Conservation (phyloP, 1,284 basidiomycete genomes). For the Papiliotrema nemorosa region DNA sequence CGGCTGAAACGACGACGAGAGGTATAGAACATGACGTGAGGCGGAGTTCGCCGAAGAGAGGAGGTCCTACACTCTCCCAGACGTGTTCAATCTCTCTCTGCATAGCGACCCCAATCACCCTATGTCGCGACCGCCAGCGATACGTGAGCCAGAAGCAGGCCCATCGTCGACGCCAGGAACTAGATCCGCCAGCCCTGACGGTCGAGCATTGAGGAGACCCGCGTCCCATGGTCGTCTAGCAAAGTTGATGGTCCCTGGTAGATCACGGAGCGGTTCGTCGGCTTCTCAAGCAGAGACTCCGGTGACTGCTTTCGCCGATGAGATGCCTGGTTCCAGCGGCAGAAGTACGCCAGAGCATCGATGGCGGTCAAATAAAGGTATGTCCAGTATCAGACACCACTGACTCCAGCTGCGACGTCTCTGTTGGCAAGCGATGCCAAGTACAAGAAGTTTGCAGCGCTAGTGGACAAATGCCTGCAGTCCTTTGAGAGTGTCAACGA, state of each 20-base stretch:
- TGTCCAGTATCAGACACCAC: constrained; percentile 1
- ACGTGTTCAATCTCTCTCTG: too few relatives aligned
- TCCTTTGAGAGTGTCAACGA: constrained; percentile 96
- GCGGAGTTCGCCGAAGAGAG: too few relatives aligned
- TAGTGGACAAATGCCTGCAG: constrained; percentile 86
- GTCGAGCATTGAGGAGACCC: constrained; percentile 24
- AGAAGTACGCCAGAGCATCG: constrained; percentile 42
- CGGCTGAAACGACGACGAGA: not conserved
- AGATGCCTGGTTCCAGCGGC: constrained; percentile 20
- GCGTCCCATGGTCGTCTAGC: constrained; percentile 35
- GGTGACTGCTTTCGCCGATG: constrained; percentile 28
- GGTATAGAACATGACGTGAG: not conserved
- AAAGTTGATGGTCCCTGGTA: constrained; percentile 37
- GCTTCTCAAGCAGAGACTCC: constrained; percentile 23
- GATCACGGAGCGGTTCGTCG: constrained; percentile 33
- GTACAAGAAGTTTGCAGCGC: constrained; percentile 88
- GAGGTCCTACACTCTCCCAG: too few relatives aligned
- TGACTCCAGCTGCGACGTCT: constrained; percentile 29
- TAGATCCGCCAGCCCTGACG: constrained; percentile 9
- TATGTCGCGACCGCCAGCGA: not conserved
- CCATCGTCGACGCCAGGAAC: constrained; percentile 10
- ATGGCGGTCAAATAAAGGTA: constrained; percentile 36
- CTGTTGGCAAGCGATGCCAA: constrained; percentile 66
- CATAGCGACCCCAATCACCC: too few relatives aligned
- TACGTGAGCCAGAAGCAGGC: constrained; percentile 7